Percentiles rank a stretch among this genome's conserved stretches.
Conservation (phyloP, 257 asterid species). For the Echium plantagineum region DNA sequence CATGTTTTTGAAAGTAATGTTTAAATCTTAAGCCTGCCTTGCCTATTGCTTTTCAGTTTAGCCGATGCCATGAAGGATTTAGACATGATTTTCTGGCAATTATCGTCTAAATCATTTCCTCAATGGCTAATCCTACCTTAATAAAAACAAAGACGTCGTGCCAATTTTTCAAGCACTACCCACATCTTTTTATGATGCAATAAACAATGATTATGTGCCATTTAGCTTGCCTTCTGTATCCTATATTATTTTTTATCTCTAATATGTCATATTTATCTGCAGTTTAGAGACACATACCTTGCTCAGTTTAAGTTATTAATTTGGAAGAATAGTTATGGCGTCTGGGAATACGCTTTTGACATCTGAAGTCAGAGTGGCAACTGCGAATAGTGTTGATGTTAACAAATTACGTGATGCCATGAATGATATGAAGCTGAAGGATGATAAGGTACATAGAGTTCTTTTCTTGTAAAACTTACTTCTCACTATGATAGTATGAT, state of each 20-base stretch:
- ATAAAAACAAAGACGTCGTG: too few species aligned
- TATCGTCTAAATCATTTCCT: not conserved
- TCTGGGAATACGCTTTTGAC: slow-evolving; percentile 31
- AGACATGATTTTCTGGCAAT: not conserved
- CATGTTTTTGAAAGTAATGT: too few species aligned
- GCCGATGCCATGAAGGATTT: not conserved
- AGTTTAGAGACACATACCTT: slow-evolving; percentile 13
- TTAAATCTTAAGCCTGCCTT: too few species aligned
- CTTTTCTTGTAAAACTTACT: not conserved
- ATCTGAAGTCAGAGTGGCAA: slow-evolving; percentile 33
- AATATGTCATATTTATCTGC: slow-evolving; percentile 18
- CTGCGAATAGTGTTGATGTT: slow-evolving; percentile 22
- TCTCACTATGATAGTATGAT: too few species aligned
- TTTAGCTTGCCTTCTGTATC: not conserved
- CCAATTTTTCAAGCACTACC: too few species aligned
- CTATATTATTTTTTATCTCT: not conserved
- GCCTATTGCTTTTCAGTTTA: too few species aligned
- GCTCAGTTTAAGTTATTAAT: slow-evolving; percentile 6
- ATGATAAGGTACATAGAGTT: slow-evolving; percentile 37
- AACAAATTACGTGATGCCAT: slow-evolving; percentile 45
- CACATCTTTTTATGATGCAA: too few species aligned
- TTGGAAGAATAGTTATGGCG: slow-evolving; percentile 25
- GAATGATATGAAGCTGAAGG: slow-evolving; percentile 54
- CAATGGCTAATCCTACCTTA: not conserved
- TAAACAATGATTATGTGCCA: too few species aligned